A percentile compares a stretch with the other conserved stretches of the same genome.
Evolutionary conservation across 352 stramenopile species (phyloP).

Genomic region (Phytophthora lateralis): DNA sequence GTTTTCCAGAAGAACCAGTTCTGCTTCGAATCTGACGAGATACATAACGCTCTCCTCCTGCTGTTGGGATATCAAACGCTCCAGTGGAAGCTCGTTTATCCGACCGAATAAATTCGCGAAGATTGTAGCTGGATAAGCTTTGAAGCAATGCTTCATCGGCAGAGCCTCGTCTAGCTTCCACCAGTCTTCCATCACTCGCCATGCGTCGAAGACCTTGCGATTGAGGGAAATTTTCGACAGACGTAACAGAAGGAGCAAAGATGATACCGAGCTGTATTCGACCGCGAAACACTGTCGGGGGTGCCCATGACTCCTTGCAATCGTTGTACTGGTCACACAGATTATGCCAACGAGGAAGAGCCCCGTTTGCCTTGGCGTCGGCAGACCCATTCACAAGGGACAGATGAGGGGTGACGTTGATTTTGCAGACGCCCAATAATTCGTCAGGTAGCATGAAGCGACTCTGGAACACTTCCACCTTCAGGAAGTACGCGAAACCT

Average conservation of each 20-base stretch:
- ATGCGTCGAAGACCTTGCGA: conserved; percentile 50
- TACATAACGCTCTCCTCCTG: conserved; percentile 32
- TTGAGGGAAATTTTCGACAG: conserved; percentile 53
- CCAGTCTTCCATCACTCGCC: conserved; percentile 35
- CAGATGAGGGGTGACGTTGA: conserved; percentile 87
- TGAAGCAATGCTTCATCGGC: conserved; percentile 60
- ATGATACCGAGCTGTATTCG: conserved; percentile 82
- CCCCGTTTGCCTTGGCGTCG: conserved; percentile 82
- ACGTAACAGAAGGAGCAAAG: conserved; percentile 71
- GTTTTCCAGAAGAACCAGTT: conserved; percentile 27
- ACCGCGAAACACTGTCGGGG: conserved; percentile 80
- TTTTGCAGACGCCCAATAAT: conserved; percentile 81
- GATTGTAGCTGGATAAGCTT: conserved; percentile 59
- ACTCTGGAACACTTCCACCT: conserved; percentile 85
- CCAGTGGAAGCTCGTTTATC: conserved; percentile 39
- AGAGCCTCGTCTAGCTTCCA: conserved; percentile 34
- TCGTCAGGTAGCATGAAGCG: conserved; percentile 84
- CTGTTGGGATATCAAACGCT: conserved; percentile 30
- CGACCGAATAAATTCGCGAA: conserved; percentile 58
- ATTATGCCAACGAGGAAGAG: conserved; percentile 83
- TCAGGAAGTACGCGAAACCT: conserved; percentile 79
- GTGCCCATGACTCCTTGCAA: conserved; percentile 84
- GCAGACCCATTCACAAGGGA: conserved; percentile 79
- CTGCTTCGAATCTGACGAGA: conserved; percentile 36
- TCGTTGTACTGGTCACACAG: conserved; percentile 90